phyloP scores from a whole-genome alignment of 805 yeast species.

The Starmera quercuum region DNA sequence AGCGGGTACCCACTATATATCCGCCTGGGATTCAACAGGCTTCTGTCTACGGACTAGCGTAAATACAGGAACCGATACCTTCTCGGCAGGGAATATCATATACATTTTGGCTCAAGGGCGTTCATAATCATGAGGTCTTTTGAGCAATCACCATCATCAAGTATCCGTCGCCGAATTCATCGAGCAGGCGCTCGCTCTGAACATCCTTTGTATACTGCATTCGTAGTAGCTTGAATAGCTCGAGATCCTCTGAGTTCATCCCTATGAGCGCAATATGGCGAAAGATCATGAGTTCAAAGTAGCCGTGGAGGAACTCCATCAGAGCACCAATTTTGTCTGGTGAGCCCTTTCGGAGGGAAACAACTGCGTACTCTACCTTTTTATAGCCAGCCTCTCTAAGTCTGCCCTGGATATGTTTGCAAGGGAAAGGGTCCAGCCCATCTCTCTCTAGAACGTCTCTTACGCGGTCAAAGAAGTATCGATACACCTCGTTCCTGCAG shows the following conservation, averaged over 20 bases:
- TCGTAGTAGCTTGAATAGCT: constrained; percentile 10
- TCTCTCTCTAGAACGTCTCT: constrained; percentile 7
- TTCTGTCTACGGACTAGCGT: too few relatives aligned
- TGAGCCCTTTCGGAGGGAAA: constrained; percentile 14
- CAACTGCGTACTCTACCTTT: constrained; percentile 11
- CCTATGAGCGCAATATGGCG: constrained; percentile 9
- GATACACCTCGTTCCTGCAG: constrained; percentile 9
- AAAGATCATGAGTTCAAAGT: constrained; percentile 13
- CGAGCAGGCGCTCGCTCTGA: constrained; percentile 10
- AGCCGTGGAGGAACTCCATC: constrained; percentile 15
- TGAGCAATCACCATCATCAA: constrained; percentile 15
- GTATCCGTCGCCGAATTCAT: constrained; percentile 17
- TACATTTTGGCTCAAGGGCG: too few relatives aligned
- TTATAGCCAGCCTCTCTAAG: constrained; percentile 16
- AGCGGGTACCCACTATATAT: too few relatives aligned
- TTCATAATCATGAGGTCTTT: constrained; percentile 1
- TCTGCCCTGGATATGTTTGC: constrained; percentile 10
- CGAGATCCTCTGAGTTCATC: constrained; percentile 9
- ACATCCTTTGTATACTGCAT: constrained; percentile 13
- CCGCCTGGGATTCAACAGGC: too few relatives aligned
- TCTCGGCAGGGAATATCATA: too few relatives aligned
- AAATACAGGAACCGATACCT: too few relatives aligned
- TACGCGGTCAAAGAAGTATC: constrained; percentile 7
- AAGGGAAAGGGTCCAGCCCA: constrained; percentile 19
- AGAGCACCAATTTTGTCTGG: constrained; percentile 14